Evolutionary conservation across 176 grass and related monocot species (phyloP).

Genomic region (Lolium perenne): DNA sequence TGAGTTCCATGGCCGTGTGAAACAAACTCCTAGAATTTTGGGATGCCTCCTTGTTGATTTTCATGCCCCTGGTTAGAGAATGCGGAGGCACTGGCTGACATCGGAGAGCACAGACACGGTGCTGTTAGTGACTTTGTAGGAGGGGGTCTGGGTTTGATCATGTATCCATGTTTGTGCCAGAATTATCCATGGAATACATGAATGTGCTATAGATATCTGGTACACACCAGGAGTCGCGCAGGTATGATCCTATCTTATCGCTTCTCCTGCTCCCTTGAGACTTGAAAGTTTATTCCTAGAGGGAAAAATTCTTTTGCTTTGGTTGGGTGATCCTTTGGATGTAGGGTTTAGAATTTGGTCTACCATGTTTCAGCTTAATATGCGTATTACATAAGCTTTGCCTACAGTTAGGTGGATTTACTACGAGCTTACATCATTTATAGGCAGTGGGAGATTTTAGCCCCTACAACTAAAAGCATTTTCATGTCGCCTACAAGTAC

Average conservation of each 20-base stretch:
- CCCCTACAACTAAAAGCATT: background rate
- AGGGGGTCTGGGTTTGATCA: background rate
- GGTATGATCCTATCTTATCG: background rate
- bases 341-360: background rate
- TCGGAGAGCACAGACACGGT: background rate
- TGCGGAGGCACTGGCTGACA: background rate
- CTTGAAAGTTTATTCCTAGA: background rate
- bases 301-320: background rate
- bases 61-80: too few relatives aligned
- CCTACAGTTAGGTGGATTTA: background rate
- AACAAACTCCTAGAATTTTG: background rate
- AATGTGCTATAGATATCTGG: background rate
- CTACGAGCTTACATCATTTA: background rate
- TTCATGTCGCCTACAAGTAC: background rate
- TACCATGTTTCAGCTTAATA: background rate
- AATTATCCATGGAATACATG: background rate
- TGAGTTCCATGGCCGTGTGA: background rate
- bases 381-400: background rate
- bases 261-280: background rate
- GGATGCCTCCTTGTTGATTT: background rate
- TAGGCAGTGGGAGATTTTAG: background rate
- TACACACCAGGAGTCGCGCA: background rate
- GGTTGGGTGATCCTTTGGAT: background rate
- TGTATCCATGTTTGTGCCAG: background rate
- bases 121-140: background rate